Conservation (phyloP, 768 basidiomycete genomes). For the Boletellus ananas region DNA sequence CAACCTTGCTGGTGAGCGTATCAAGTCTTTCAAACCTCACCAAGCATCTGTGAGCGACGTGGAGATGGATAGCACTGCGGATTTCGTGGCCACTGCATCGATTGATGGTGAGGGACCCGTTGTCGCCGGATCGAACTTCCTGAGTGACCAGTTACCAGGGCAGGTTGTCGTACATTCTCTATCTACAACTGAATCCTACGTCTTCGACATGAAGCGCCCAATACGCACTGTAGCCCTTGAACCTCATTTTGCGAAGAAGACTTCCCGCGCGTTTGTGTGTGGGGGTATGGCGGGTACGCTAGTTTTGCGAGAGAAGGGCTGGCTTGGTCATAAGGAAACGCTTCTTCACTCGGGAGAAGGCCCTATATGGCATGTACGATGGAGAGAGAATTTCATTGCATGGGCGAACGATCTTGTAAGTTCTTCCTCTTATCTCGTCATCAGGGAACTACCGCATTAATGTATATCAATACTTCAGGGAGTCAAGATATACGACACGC, state of each 20-base stretch:
- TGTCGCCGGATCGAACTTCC: slow-evolving; percentile 51
- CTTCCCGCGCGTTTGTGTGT: slow-evolving; percentile 77
- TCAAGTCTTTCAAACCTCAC: slow-evolving; percentile 91
- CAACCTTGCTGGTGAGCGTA: slow-evolving; percentile 69
- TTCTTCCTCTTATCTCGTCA: slow-evolving; percentile 2
- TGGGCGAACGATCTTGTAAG: slow-evolving; percentile 93
- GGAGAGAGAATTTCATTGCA: slow-evolving; percentile 83
- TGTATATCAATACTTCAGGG: slow-evolving; percentile 49
- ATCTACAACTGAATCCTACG: slow-evolving; percentile 73
- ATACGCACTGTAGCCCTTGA: slow-evolving; percentile 89
- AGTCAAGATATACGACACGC: slow-evolving; percentile 88
- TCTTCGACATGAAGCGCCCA: slow-evolving; percentile 88
- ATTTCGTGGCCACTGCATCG: slow-evolving; percentile 89
- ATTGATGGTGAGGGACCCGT: slow-evolving; percentile 69
- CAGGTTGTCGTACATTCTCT: slow-evolving; percentile 87
- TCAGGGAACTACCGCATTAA: background rate
- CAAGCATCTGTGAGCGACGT: slow-evolving; percentile 84
- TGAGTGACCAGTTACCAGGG: slow-evolving; percentile 48
- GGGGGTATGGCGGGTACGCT: slow-evolving; percentile 90
- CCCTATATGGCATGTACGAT: slow-evolving; percentile 88
- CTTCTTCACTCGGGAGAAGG: slow-evolving; percentile 82
- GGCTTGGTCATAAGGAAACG: slow-evolving; percentile 93
- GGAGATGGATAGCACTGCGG: slow-evolving; percentile 75
- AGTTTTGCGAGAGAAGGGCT: slow-evolving; percentile 89
- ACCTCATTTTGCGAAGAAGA: slow-evolving; percentile 79